phyloP scores from a whole-genome alignment of 805 yeast genomes.

The Sugiyamaella marilandica region DNA sequence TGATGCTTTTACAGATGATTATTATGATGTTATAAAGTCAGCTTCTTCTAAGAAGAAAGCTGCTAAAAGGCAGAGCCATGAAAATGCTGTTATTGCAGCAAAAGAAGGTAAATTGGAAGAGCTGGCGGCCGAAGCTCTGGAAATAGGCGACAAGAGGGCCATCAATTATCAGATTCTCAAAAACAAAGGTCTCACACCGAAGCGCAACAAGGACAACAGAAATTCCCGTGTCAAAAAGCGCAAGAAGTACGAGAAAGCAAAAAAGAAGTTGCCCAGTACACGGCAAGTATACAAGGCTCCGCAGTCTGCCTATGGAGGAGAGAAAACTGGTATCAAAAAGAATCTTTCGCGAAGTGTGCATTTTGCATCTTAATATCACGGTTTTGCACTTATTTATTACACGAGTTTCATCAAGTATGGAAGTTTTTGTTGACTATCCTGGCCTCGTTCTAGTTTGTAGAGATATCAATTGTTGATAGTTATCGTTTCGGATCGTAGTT shows the following conservation, averaged over 20 bases:
- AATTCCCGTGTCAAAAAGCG: constrained; percentile 98
- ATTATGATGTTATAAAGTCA: constrained; percentile 52
- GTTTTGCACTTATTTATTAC: not conserved
- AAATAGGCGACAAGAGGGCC: constrained; percentile 87
- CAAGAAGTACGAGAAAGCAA: constrained; percentile 90
- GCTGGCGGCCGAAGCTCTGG: constrained; percentile 53
- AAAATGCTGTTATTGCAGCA: constrained; percentile 68
- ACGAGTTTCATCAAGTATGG: not conserved
- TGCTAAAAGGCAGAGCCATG: constrained; percentile 59
- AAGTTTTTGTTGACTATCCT: too few relatives aligned
- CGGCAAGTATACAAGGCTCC: constrained; percentile 81
- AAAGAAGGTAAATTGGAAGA: constrained; percentile 80
- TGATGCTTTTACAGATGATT: constrained; percentile 46
- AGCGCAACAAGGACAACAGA: constrained; percentile 87
- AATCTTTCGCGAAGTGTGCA: constrained; percentile 83
- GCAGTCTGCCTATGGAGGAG: constrained; percentile 84
- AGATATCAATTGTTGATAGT: too few relatives aligned
- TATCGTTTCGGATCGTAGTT: too few relatives aligned
- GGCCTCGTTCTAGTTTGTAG: too few relatives aligned
- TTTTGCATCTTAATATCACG: constrained; percentile 35
- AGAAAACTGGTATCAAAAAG: constrained; percentile 95
- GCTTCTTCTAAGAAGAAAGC: constrained; percentile 46
- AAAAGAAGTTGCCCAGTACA: constrained; percentile 86
- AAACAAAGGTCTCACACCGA: constrained; percentile 93
- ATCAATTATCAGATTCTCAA: constrained; percentile 90